Percentiles rank a stretch among this genome's conserved stretches.
Conservation (phyloP, 352 stramenopile species). For the Peronospora belbahrii region DNA sequence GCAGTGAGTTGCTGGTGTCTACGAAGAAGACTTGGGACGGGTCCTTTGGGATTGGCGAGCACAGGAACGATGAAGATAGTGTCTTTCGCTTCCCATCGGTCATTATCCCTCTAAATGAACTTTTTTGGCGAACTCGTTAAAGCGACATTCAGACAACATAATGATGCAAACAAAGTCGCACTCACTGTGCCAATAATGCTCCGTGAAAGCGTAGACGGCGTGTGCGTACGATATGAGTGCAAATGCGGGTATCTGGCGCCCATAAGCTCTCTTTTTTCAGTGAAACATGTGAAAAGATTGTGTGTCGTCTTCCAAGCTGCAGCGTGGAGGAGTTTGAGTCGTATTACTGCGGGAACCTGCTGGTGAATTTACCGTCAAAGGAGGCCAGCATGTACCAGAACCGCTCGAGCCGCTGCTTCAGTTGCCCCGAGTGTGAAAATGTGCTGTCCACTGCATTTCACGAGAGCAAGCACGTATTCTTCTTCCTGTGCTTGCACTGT, state of each 20-base stretch:
- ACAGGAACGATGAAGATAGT: slow-evolving; percentile 45
- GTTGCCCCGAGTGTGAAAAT: slow-evolving; percentile 55
- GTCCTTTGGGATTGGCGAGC: slow-evolving; percentile 59
- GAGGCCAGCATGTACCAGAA: slow-evolving; percentile 85
- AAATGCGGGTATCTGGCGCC: slow-evolving; percentile 59
- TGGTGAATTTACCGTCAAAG: slow-evolving; percentile 84
- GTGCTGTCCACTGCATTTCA: slow-evolving; percentile 68
- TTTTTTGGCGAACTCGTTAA: background rate
- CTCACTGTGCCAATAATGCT: background rate
- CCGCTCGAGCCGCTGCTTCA: slow-evolving; percentile 78
- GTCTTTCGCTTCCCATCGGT: slow-evolving; percentile 25
- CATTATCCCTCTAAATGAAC: slow-evolving; percentile 10
- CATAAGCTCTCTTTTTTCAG: slow-evolving; percentile 63
- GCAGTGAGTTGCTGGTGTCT: slow-evolving; percentile 23
- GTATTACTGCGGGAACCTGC: slow-evolving; percentile 80
- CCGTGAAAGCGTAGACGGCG: slow-evolving; percentile 21
- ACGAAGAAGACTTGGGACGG: slow-evolving; percentile 53
- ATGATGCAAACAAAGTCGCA: background rate
- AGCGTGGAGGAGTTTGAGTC: slow-evolving; percentile 84
- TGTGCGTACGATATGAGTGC: slow-evolving; percentile 63
- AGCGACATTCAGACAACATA: slow-evolving; percentile 4
- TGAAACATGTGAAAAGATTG: slow-evolving; percentile 63
- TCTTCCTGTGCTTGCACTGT: slow-evolving; percentile 80
- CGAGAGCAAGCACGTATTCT: slow-evolving; percentile 47
- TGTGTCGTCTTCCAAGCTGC: slow-evolving; percentile 60